Conservation (phyloP, 1,139 yeast genomes). For the Yamadazyma buinensis region DNA sequence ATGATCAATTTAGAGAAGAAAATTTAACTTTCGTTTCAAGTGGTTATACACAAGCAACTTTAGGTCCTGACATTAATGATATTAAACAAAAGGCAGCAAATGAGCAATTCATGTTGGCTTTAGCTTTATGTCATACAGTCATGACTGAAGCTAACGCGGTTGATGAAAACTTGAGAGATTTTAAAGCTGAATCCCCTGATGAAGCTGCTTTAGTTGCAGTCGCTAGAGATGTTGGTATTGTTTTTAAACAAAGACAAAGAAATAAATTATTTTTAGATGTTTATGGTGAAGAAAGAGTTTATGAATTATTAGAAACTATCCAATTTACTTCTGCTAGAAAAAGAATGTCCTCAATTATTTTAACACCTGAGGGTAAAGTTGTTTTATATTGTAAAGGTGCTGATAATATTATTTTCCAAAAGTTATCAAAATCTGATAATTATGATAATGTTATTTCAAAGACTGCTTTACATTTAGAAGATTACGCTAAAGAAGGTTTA, state of each 20-base stretch:
- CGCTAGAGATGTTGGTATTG: slow-evolving; percentile 89
- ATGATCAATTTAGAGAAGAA: slow-evolving; percentile 59
- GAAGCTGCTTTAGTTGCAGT: slow-evolving; percentile 94
- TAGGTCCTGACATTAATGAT: slow-evolving; percentile 22
- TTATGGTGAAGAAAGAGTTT: slow-evolving; percentile 71
- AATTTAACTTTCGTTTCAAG: slow-evolving; percentile 77
- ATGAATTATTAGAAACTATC: slow-evolving; percentile 69
- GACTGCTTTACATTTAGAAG: slow-evolving; percentile 79
- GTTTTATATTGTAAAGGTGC: slow-evolving; percentile 88
- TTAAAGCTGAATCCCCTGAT: slow-evolving; percentile 98
- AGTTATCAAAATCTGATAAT: slow-evolving; percentile 46
- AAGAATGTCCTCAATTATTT: slow-evolving; percentile 58
- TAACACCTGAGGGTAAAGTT: slow-evolving; percentile 46
- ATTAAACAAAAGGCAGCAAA: slow-evolving; percentile 63
- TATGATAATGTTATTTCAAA: slow-evolving; percentile 36
- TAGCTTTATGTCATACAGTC: slow-evolving; percentile 91
- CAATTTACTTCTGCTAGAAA: slow-evolving; percentile 92
- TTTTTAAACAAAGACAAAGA: slow-evolving; percentile 72
- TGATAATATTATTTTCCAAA: slow-evolving; percentile 80
- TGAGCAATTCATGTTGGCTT: slow-evolving; percentile 78
- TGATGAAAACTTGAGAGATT: slow-evolving; percentile 51
- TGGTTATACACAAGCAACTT: slow-evolving; percentile 43
- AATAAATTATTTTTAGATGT: slow-evolving; percentile 65
- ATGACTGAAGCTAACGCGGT: slow-evolving; percentile 63
- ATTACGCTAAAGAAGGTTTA: slow-evolving; percentile 94